phyloP scores from a whole-genome alignment of 208 protist genomes.

The Trypanosomatidae sp. region DNA sequence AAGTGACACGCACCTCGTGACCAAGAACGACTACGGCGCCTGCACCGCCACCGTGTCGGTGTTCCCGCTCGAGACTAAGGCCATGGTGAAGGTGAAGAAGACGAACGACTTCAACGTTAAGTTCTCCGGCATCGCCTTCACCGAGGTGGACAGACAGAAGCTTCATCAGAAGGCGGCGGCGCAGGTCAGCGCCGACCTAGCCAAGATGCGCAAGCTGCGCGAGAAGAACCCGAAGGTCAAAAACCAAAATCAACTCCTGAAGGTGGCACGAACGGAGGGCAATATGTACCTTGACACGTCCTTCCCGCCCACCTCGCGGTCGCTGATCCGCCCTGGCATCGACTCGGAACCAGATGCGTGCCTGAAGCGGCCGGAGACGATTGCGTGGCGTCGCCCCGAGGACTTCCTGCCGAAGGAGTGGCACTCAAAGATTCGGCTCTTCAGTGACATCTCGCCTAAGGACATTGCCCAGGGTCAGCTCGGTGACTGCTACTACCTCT shows the following conservation, averaged over 20 bases:
- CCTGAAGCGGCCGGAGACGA: slow-evolving; percentile 25
- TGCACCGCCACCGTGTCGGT: slow-evolving; percentile 33
- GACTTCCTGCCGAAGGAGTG: slow-evolving; percentile 52
- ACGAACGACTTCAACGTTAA: slow-evolving; percentile 37
- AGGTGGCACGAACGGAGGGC: slow-evolving; percentile 30
- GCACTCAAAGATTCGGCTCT: slow-evolving; percentile 45
- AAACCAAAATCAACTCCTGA: slow-evolving; percentile 36
- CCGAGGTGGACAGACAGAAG: slow-evolving; percentile 18
- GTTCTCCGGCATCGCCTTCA: slow-evolving; percentile 32
- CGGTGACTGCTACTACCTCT: slow-evolving; percentile 75
- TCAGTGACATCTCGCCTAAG: slow-evolving; percentile 35
- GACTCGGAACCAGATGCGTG: slow-evolving; percentile 29
- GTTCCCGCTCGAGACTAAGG: slow-evolving; percentile 39
- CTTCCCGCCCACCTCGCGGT: slow-evolving; percentile 46
- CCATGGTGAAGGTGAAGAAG: slow-evolving; percentile 40
- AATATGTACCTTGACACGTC: slow-evolving; percentile 48
- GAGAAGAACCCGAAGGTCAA: slow-evolving; percentile 25
- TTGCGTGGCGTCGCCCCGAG: slow-evolving; percentile 50
- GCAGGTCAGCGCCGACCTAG: slow-evolving; percentile 23
- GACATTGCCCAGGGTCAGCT: slow-evolving; percentile 75
- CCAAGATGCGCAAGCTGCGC: slow-evolving; percentile 23
- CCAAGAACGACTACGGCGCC: slow-evolving; percentile 23
- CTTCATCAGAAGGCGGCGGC: slow-evolving; percentile 11
- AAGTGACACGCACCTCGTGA: slow-evolving; percentile 26
- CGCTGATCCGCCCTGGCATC: slow-evolving; percentile 48